Conservation (phyloP, 495 filamentous ascomycete species). For the Penicillium alfredii region DNA sequence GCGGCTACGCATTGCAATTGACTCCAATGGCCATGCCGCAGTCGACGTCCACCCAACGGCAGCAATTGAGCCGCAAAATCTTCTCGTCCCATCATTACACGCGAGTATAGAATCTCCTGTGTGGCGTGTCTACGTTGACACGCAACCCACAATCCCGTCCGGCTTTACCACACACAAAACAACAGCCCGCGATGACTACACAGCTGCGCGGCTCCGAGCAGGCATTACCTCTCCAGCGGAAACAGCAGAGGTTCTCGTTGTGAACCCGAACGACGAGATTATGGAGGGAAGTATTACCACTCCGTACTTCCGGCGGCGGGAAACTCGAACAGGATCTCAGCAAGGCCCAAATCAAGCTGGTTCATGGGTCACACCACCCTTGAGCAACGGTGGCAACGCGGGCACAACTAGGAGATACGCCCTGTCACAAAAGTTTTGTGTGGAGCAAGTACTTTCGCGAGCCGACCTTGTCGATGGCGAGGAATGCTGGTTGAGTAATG, state of each 20-base stretch:
- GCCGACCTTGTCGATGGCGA: slow-evolving; percentile 63
- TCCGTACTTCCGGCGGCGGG: slow-evolving; percentile 64
- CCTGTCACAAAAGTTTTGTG: slow-evolving; percentile 55
- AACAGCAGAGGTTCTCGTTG: slow-evolving; percentile 64
- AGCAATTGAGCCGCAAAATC: slow-evolving; percentile 40
- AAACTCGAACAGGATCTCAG: not conserved
- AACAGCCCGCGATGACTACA: slow-evolving; percentile 59
- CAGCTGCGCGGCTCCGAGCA: slow-evolving; percentile 51
- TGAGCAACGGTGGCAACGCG: slow-evolving; percentile 65
- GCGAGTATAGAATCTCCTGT: slow-evolving; percentile 3
- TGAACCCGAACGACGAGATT: slow-evolving; percentile 59
- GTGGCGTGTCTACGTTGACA: slow-evolving; percentile 55
- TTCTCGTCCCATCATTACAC: slow-evolving; percentile 46
- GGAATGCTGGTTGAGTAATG: slow-evolving; percentile 79
- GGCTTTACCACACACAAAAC: slow-evolving; percentile 73
- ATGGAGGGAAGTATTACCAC: slow-evolving; percentile 86
- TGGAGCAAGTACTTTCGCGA: slow-evolving; percentile 52
- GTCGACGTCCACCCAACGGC: slow-evolving; percentile 47
- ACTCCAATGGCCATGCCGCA: slow-evolving; percentile 40
- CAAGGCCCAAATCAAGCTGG: too few species aligned
- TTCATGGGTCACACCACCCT: slow-evolving; percentile 38
- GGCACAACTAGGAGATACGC: slow-evolving; percentile 82
- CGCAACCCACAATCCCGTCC: slow-evolving; percentile 44
- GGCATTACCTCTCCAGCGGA: slow-evolving; percentile 47
- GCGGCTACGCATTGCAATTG: slow-evolving; percentile 51